A percentile compares a stretch with the other conserved stretches of the same genome.
These are phyloP conservation scores for Penicillium verhagenii DNA, from an alignment of 495 filamentous ascomycete species.

Conservation along the genomic window DNA sequence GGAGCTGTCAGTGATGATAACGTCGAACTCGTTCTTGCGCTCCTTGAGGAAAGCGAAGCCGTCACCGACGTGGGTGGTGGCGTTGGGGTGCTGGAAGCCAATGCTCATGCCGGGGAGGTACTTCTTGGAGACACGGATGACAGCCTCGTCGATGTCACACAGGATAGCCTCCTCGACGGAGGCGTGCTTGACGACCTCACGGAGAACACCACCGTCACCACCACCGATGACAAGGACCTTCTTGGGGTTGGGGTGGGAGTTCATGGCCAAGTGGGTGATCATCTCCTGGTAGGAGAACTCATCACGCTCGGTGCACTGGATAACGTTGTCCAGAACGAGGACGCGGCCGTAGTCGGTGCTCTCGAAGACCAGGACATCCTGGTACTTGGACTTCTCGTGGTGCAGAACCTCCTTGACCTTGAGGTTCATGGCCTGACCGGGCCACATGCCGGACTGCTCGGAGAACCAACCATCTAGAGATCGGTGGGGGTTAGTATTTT, in stretches of 20 bases:
- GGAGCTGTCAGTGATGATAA: slow-evolving; percentile 98
- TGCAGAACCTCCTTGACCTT: slow-evolving; percentile 96
- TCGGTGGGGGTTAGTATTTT: background rate
- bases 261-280: slow-evolving; percentile 99
- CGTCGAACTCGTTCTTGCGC: slow-evolving; percentile 93
- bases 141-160: slow-evolving; percentile 99
- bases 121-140: slow-evolving; percentile 97
- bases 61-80: slow-evolving; percentile 87
- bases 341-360: slow-evolving; percentile 94
- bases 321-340: slow-evolving; percentile 97
- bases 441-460: slow-evolving; percentile 97
- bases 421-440: slow-evolving; percentile 97
- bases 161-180: slow-evolving; percentile 88
- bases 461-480: slow-evolving; percentile 97
- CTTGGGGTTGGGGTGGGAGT: slow-evolving; percentile 96
- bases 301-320: slow-evolving; percentile 96
- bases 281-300: slow-evolving; percentile 99
- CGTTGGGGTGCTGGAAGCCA: slow-evolving; percentile 89
- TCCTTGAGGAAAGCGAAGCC: slow-evolving; percentile 96
- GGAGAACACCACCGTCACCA: slow-evolving; percentile 94
- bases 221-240: slow-evolving; percentile 97
- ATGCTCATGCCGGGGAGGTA: slow-evolving; percentile 94
- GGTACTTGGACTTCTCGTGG: slow-evolving; percentile 98
- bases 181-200: slow-evolving; percentile 97
- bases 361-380: slow-evolving; percentile 98